These are phyloP conservation scores for Rubroboletus pulcherrimus DNA, from an alignment of 768 basidiomycete genomes.

Conservation along the genomic window DNA sequence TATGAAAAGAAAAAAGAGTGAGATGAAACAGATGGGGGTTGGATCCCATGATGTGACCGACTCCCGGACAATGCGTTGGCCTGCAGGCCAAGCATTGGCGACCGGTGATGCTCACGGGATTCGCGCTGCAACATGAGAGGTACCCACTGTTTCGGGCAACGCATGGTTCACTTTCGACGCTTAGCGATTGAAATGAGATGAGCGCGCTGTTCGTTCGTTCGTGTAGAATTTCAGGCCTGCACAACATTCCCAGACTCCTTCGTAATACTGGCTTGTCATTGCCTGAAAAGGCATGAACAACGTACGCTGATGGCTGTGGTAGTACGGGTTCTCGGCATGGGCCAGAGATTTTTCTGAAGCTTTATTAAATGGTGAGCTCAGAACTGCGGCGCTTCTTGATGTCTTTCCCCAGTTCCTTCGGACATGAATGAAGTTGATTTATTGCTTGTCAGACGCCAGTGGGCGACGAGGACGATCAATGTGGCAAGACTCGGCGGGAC, in stretches of 20 bases:
- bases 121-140: conserved; percentile 6
- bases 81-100: conserved; percentile 14
- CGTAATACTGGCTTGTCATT: not conserved
- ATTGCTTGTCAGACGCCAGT: conserved; percentile 6
- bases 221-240: not conserved
- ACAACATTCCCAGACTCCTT: not conserved
- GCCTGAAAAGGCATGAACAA: not conserved
- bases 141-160: not conserved
- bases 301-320: not conserved
- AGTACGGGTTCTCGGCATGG: not conserved
- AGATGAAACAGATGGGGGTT: conserved; percentile 18
- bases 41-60: conserved; percentile 9
- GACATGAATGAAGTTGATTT: conserved; percentile 21
- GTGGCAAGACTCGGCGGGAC: not conserved
- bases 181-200: not conserved
- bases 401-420: conserved; percentile 14
- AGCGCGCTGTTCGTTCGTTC: not conserved
- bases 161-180: not conserved
- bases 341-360: not conserved
- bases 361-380: not conserved
- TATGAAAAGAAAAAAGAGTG: not conserved
- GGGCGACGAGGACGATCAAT: conserved; percentile 16
- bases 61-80: conserved; percentile 16
- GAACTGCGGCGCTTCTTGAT: conserved; percentile 1
- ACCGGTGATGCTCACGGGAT: conserved; percentile 11